A percentile compares a stretch with the other conserved stretches of the same genome.
Conservation (phyloP, 2,329 filamentous ascomycete genomes). For the Macroventuria anomochaeta region DNA sequence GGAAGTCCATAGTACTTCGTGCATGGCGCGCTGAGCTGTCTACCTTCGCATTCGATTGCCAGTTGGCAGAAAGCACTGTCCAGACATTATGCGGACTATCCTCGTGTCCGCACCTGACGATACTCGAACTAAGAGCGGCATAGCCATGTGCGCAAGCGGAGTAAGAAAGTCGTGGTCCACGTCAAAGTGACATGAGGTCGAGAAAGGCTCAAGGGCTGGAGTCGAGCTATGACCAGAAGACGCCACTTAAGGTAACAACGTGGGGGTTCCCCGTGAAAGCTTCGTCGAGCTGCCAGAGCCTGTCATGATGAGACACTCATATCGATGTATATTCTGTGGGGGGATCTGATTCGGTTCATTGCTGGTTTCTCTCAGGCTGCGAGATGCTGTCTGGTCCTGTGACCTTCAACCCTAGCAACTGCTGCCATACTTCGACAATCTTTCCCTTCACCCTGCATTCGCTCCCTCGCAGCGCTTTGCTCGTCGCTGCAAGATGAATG, state of each 20-base stretch:
- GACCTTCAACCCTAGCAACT: neutral
- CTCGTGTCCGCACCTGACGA: neutral
- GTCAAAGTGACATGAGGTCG: conserved; percentile 16
- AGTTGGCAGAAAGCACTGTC: neutral
- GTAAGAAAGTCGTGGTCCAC: neutral
- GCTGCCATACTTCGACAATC: conserved; percentile 45
- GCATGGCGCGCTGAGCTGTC: neutral
- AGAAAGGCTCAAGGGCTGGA: conserved; percentile 24
- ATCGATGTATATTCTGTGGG: neutral
- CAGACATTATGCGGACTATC: neutral
- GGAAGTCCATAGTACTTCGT: neutral
- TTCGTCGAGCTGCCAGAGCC: conserved; percentile 5
- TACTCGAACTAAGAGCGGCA: neutral
- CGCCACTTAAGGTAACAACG: conserved; percentile 32
- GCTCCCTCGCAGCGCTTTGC: conserved; percentile 29
- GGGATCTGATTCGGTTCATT: conserved; percentile 1
- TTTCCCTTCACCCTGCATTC: conserved; percentile 31
- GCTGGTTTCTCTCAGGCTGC: neutral
- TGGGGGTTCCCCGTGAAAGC: conserved; percentile 28
- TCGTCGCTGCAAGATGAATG: conserved; percentile 31
- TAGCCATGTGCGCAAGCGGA: conserved; percentile 10
- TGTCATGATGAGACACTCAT: conserved; percentile 3
- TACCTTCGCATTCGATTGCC: neutral
- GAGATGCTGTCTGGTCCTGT: conserved; percentile 10
- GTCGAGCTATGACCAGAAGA: conserved; percentile 23